Conservation (phyloP, 2,329 filamentous ascomycete genomes). For the Penicillium sp. region DNA sequence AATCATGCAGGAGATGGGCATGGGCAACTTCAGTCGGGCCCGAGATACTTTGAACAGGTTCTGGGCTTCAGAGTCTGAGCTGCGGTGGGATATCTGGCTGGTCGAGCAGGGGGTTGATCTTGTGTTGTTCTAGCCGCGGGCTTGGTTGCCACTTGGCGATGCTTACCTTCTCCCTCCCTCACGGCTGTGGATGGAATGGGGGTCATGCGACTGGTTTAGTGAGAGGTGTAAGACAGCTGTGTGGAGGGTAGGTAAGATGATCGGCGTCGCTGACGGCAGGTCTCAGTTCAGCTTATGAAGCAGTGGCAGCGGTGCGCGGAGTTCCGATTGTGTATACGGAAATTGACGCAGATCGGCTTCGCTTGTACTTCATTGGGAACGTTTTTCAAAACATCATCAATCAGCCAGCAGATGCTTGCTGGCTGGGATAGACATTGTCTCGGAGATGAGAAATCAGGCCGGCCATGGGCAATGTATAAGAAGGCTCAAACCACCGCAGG, state of each 20-base stretch:
- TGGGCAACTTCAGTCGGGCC: neutral
- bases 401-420: neutral
- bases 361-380: neutral
- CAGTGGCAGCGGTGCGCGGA: neutral
- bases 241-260: neutral
- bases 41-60: neutral
- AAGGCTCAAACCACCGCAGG: neutral
- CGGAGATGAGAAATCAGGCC: neutral
- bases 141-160: too few relatives aligned
- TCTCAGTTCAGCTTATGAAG: neutral
- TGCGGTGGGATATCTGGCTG: neutral
- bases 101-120: neutral
- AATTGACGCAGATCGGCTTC: neutral
- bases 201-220: too few relatives aligned
- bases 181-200: too few relatives aligned
- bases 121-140: neutral
- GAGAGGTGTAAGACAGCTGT: neutral
- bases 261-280: neutral
- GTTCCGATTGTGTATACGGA: constrained; percentile 18
- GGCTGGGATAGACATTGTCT: neutral
- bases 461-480: neutral
- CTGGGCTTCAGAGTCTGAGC: neutral
- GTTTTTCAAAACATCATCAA: neutral
- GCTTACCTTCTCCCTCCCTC: too few relatives aligned
- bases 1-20: neutral